Base-by-base conservation (phyloP, 2,329 filamentous ascomycete species). In the Aspergillus floridensis region DNA sequence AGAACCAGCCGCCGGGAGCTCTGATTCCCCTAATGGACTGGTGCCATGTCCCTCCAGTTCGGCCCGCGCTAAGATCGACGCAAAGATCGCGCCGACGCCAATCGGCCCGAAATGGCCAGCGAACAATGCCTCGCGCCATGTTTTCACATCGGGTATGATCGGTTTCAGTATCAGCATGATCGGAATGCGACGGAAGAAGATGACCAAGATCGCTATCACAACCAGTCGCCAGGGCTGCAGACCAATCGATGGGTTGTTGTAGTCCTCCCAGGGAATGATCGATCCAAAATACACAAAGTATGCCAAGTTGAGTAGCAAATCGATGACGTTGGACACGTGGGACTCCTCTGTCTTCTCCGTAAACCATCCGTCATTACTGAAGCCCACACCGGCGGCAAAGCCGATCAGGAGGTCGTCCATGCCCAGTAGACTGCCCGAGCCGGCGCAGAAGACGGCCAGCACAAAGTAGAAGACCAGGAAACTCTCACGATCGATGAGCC, bases 361-460 rank as follows among this genome's bases (percentile, higher is more conserved):
- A 70, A 99, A 99, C 95, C 95, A 99, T 65, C 95, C 95, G 72
- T 99, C 95, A 75, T 99, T 99, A 68, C 93, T 97, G 81, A 99
- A 99, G 57, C 95, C 95, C n/a, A 99, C 95, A 59, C 95, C 95
- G 57, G 91, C 92, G 14, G 93, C 88, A 70, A 99, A 99, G 44
- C 95, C 95, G 44, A 99, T 91, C 3, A 99, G 85, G 53, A 99
- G 79, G 75, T 99, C 95, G 74, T 99, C 95, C 69, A 97, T 83
- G 53, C 95, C 95, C 49, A 99, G 80, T 59, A 97, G 85, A 75
- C 92, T 92, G 31, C 95, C 95, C 0, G 93, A 93, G 19, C 95
- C 95, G 60, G 95, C 95, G 72, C 92, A 96, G 77, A 97, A 99
- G 22, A 99, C 84, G 1, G 95, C 93, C 57, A 99, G 82, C 50